Base-by-base conservation (phyloP, 345 rosid genomes). In the Gossypium sturtianum region DNA sequence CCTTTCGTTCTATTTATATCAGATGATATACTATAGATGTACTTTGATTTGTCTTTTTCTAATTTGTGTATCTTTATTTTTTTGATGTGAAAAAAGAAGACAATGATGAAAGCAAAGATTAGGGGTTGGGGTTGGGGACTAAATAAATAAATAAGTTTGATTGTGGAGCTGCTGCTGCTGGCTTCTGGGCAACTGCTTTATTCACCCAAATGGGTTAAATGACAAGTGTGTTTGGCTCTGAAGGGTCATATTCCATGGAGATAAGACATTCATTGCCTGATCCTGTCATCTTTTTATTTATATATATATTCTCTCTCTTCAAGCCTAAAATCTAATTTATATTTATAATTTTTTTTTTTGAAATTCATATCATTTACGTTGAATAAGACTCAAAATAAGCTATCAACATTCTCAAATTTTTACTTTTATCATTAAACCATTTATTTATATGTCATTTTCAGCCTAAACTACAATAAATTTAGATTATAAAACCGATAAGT, bases 11-110 rank as follows among this genome's bases (percentile, higher is more conserved):
- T 9, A 20, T 45, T 44, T 48, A 22, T 34, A 16, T 75, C 72
- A 43, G 70, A 64, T 52, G 71, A 74, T 66, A 43, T 13, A 1
- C 29, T 3, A 5, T 5, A 47, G 9, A 4, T 75, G 77, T 75
- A 75, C 77, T 75, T 75, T 75, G 57, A 1, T 53, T 66, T 72
- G 44, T 71, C 67, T 58, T 60, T 59, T 56, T 74, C 52, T 69
- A 20, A 56, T 25, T 23, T 66, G 12, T 34, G 4, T 8, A 16
- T 15, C 48, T 44, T n/a, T 56, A 34, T 49, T 53, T 19, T 22
- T 19, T 58, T n/a, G 56, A 66, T 25, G 64, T 58, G 29, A 23
- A 70, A 27, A 63, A 63, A 59, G 23, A 72, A 22, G 43, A 45
- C 70, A 43, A 12, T 15, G 9, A 12, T 34, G 34, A 65, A 58